phyloP scores from a whole-genome alignment of 345 rosid species.

The Angophora floribunda region DNA sequence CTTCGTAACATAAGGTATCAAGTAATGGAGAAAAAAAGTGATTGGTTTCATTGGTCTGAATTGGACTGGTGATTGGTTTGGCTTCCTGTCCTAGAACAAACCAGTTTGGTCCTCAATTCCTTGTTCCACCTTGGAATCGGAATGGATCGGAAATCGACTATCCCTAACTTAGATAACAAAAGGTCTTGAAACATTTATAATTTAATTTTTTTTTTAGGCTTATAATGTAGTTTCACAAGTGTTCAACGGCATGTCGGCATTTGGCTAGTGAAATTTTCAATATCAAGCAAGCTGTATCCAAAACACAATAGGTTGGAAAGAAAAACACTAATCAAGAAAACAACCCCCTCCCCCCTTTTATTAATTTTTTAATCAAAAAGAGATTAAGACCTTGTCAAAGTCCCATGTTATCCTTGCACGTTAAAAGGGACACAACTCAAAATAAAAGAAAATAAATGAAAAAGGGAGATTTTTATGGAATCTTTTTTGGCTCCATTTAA shows the following conservation, averaged over 20 bases:
- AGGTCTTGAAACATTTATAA: background rate
- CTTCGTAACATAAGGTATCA: no score
- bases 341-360: no score
- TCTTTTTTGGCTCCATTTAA: background rate
- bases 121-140: no score
- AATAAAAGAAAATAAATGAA: background rate
- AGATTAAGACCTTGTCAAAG: background rate
- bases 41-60: no score
- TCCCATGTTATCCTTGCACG: background rate
- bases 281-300: background rate
- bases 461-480: background rate
- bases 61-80: no score
- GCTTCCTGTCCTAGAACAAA: no score
- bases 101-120: no score
- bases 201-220: background rate
- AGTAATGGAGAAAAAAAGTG: no score
- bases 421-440: background rate
- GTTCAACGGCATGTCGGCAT: background rate
- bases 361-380: no score
- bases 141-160: no score
- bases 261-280: background rate
- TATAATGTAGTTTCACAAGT: background rate
- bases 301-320: background rate
- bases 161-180: no score
- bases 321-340: background rate